Percentiles rank a stretch among this genome's conserved stretches.
Evolutionary conservation across 352 stramenopile species (phyloP).

Genomic region (Phytopythium helicoides): DNA sequence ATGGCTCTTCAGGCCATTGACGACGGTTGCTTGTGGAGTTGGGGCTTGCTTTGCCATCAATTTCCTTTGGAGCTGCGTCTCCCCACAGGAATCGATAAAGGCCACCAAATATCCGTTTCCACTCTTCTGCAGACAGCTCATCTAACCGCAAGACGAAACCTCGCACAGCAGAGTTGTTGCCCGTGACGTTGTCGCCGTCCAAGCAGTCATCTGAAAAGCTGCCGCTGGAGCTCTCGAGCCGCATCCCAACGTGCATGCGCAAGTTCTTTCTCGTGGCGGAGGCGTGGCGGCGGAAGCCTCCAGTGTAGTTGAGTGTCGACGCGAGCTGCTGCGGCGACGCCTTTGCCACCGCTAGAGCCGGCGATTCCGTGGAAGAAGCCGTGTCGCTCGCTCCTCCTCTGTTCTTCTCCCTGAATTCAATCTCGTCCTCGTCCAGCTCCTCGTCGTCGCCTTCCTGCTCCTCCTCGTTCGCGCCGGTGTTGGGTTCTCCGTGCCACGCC

Average conservation of each 20-base stretch:
- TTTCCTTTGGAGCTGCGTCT: not conserved
- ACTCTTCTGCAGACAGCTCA: conserved; percentile 59
- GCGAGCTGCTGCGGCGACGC: conserved; percentile 6
- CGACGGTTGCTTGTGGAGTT: conserved; percentile 6
- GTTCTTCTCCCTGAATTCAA: not conserved
- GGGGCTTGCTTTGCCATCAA: not conserved
- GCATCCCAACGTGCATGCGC: conserved; percentile 31
- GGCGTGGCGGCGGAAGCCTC: conserved; percentile 27
- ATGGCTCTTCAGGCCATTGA: not conserved
- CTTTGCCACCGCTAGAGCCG: conserved; percentile 2
- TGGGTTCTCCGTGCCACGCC: conserved; percentile 63
- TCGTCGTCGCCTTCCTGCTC: conserved; percentile 2
- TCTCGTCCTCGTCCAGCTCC: not conserved
- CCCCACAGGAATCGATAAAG: conserved; percentile 59
- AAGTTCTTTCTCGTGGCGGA: conserved; percentile 36
- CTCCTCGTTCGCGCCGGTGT: conserved; percentile 11
- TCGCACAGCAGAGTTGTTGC: conserved; percentile 34
- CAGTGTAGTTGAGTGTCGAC: conserved; percentile 4
- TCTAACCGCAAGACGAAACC: conserved; percentile 65
- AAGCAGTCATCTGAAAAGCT: conserved; percentile 39
- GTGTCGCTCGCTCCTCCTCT: not conserved
- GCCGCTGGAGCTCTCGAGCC: conserved; percentile 41
- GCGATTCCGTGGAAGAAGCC: not conserved
- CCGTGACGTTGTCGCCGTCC: conserved; percentile 21
- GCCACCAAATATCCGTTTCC: conserved; percentile 67